phyloP scores from a whole-genome alignment of 495 filamentous ascomycete genomes.

The Podospora conica region DNA sequence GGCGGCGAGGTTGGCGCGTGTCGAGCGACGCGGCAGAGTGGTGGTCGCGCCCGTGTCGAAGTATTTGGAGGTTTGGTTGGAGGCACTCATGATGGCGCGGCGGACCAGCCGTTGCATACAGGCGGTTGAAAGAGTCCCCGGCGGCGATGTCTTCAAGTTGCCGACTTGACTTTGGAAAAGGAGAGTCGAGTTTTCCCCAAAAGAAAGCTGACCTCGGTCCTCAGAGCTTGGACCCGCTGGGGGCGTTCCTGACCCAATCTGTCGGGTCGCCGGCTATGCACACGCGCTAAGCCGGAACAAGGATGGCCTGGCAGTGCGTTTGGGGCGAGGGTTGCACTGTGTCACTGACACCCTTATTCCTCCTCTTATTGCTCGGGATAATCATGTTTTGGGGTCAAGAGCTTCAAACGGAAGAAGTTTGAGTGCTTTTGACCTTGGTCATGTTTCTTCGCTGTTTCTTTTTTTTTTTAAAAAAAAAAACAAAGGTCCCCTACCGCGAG shows the following conservation, averaged over 20 bases:
- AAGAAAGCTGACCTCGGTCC: not conserved
- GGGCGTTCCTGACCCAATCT: constrained; percentile 4
- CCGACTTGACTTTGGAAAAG: not conserved
- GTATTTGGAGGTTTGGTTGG: constrained; percentile 50
- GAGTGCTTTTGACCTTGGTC: not conserved
- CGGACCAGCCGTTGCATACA: not conserved
- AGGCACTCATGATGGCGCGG: constrained; percentile 51
- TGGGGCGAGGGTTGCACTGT: not conserved
- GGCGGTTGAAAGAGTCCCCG: not conserved
- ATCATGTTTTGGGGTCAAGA: not conserved
- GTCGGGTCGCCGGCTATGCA: constrained; percentile 2
- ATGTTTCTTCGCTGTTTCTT: not conserved
- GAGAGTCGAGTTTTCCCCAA: not conserved
- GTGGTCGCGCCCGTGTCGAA: constrained; percentile 17
- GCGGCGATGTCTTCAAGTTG: not conserved
- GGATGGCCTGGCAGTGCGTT: not conserved
- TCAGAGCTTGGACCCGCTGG: constrained; percentile 9
- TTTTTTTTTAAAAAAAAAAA: too few relatives aligned
- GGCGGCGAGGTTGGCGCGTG: constrained; percentile 35
- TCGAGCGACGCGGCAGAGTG: constrained; percentile 39
- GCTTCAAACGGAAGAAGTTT: not conserved
- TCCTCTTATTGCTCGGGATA: not conserved
- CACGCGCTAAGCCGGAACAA: not conserved
- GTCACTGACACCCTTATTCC: not conserved
- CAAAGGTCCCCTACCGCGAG: too few relatives aligned